Conservation (phyloP, 768 basidiomycete species). For the Tylopilus rubrobrunneus region DNA sequence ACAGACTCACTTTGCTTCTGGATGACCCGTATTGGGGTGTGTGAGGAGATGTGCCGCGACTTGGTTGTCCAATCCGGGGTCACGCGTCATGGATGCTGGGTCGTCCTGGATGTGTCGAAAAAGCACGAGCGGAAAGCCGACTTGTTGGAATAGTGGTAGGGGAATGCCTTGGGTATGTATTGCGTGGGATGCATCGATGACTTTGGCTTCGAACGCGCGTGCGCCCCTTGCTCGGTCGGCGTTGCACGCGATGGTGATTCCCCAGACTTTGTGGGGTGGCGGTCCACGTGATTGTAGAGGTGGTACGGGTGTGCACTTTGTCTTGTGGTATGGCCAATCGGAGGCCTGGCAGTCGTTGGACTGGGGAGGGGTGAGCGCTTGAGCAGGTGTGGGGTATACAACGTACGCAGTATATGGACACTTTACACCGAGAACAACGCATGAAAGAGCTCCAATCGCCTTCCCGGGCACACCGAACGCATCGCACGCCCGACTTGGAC, state of each 20-base stretch:
- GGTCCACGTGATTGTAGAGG: neutral
- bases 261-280: conserved; percentile 6
- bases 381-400: neutral
- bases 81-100: conserved; percentile 18
- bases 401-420: conserved; percentile 23
- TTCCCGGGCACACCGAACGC: conserved; percentile 11
- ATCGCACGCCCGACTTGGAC: neutral
- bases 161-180: conserved; percentile 24
- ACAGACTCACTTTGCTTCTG: conserved; percentile 18
- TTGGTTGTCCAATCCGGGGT: conserved; percentile 28
- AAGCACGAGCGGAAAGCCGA: conserved; percentile 29
- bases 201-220: conserved; percentile 16
- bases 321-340: conserved; percentile 24
- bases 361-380: conserved; percentile 9
- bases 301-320: conserved; percentile 6
- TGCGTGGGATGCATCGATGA: conserved; percentile 21
- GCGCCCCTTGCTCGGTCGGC: conserved; percentile 23
- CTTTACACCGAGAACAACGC: conserved; percentile 28
- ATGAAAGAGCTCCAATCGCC: conserved; percentile 17
- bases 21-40: conserved; percentile 24
- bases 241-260: conserved; percentile 23
- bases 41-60: conserved; percentile 29
- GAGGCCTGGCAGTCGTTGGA: conserved; percentile 24
- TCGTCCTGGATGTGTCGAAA: conserved; percentile 24
- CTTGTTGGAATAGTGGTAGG: conserved; percentile 25